phyloP scores from a whole-genome alignment of 75 land plant species.

The Ceratopteris richardii region DNA sequence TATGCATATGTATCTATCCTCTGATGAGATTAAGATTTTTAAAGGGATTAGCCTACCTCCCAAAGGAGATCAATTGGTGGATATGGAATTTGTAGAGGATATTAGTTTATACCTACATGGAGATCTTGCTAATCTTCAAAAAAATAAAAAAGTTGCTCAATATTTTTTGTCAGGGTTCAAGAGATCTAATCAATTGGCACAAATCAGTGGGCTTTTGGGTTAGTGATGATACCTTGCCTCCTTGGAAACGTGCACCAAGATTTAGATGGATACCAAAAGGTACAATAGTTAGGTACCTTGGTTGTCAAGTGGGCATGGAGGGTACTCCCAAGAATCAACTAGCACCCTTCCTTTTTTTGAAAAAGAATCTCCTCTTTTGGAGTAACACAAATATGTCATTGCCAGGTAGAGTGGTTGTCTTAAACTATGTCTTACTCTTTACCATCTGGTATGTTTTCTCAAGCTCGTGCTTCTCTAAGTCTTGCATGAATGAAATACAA shows the following conservation, averaged over 20 bases:
- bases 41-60: neutral
- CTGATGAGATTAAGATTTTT: neutral
- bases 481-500: neutral
- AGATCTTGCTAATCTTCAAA: neutral
- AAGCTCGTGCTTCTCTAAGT: neutral
- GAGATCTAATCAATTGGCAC: neutral
- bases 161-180: neutral
- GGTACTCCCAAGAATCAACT: neutral
- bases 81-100: neutral
- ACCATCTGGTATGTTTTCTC: neutral
- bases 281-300: neutral
- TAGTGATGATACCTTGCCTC: neutral
- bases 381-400: neutral
- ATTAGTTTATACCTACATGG: neutral
- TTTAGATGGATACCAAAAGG: neutral
- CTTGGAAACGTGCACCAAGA: neutral
- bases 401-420: neutral
- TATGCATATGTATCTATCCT: neutral
- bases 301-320: neutral
- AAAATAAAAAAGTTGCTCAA: neutral
- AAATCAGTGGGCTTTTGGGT: neutral
- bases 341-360: neutral
- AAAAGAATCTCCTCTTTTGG: neutral
- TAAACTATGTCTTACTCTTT: neutral
- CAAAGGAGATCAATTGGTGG: neutral